A percentile compares a stretch with the other conserved stretches of the same genome.
phyloP scores from a whole-genome alignment of 768 basidiomycete genomes.

The Rubroboletus pulcherrimus region DNA sequence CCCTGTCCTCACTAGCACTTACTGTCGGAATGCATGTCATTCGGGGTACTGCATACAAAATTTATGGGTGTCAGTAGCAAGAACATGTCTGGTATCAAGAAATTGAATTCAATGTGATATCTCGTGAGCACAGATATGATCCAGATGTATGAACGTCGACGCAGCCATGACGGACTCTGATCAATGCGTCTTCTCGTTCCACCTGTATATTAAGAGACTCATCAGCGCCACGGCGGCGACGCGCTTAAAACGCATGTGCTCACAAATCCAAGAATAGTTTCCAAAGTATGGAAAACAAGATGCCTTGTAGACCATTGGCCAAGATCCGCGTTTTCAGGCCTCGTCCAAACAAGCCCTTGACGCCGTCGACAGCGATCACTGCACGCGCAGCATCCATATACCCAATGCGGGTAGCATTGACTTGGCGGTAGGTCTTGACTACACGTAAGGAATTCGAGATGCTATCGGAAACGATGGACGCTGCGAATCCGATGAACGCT shows the following conservation, averaged over 20 bases:
- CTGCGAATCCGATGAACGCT: slow-evolving; percentile 88
- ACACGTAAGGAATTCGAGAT: slow-evolving; percentile 87
- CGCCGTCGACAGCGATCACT: slow-evolving; percentile 73
- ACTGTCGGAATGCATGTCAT: neutral
- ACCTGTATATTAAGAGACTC: slow-evolving; percentile 16
- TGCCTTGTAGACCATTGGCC: slow-evolving; percentile 86
- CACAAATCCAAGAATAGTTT: slow-evolving; percentile 85
- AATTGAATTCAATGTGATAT: neutral
- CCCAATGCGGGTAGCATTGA: slow-evolving; percentile 74
- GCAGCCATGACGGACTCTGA: neutral
- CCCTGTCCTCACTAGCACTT: too few relatives aligned
- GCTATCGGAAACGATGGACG: slow-evolving; percentile 82
- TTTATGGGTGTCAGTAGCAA: neutral
- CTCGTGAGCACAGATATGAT: neutral
- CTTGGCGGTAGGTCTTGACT: slow-evolving; percentile 94
- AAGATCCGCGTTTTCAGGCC: slow-evolving; percentile 87
- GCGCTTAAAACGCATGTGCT: slow-evolving; percentile 29
- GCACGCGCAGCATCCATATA: slow-evolving; percentile 75
- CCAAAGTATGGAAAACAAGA: slow-evolving; percentile 93
- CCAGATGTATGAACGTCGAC: neutral
- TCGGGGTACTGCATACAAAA: neutral
- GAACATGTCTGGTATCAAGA: neutral
- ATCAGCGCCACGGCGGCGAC: neutral
- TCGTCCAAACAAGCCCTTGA: slow-evolving; percentile 79
- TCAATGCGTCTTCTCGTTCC: slow-evolving; percentile 32